These are phyloP conservation scores for Aureobasidium uvarum DNA, from an alignment of 2,329 filamentous ascomycete genomes.

Conservation along the genomic window DNA sequence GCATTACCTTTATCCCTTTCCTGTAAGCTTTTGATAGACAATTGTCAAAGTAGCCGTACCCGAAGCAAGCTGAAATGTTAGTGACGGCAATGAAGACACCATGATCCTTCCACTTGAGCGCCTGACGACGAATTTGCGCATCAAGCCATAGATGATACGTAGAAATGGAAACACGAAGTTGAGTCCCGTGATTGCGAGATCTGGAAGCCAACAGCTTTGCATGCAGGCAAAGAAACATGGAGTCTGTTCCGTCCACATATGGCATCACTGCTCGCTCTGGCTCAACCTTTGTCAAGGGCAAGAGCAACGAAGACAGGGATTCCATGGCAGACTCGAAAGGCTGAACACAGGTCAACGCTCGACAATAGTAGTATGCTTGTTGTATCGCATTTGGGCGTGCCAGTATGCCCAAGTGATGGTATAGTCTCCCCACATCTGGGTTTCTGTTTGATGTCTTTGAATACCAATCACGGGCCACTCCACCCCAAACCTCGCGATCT, in stretches of 20 bases:
- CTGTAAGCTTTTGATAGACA: constrained; percentile 41
- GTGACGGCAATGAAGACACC: constrained; percentile 60
- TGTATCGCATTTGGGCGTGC: constrained; percentile 67
- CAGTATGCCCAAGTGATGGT: constrained; percentile 83
- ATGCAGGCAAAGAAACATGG: constrained; percentile 62
- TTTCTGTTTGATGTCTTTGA: constrained; percentile 73
- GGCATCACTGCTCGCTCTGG: constrained; percentile 30
- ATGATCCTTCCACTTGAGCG: constrained; percentile 54
- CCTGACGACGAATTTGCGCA: constrained; percentile 11
- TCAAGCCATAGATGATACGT: constrained; percentile 1
- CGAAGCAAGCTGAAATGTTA: constrained; percentile 54
- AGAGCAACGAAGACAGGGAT: constrained; percentile 67
- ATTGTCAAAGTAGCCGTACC: constrained; percentile 54
- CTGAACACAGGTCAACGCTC: constrained; percentile 65
- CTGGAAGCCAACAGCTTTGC: constrained; percentile 57
- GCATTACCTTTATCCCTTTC: constrained; percentile 13
- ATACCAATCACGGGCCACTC: constrained; percentile 80
- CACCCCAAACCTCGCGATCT: constrained; percentile 77
- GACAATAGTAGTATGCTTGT: constrained; percentile 70
- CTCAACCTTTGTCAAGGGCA: constrained; percentile 39
- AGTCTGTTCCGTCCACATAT: constrained; percentile 51
- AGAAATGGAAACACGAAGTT: background rate
- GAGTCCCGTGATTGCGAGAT: background rate
- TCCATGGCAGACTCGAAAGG: constrained; percentile 68
- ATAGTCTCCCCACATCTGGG: constrained; percentile 72